Percentiles rank a stretch among this genome's conserved stretches.
Conservation (phyloP, 371 early-diverging fungal genomes). For the Circinella umbellata region DNA sequence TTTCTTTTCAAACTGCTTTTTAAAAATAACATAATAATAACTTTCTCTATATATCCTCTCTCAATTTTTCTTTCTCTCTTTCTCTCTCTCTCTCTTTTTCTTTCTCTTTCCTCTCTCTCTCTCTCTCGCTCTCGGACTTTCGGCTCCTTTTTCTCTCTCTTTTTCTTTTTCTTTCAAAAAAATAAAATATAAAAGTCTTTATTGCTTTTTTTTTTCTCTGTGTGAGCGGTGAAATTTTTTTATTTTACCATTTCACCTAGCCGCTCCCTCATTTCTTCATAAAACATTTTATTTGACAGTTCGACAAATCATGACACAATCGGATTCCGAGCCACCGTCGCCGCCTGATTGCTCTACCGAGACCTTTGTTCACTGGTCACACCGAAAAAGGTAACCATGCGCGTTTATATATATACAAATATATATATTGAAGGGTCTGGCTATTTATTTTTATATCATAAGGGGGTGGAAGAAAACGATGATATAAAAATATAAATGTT, state of each 20-base stretch:
- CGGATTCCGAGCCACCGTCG: slow-evolving; percentile 20
- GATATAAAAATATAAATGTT: not conserved
- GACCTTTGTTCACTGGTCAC: not conserved
- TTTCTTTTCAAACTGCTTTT: not conserved
- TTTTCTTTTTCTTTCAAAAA: not conserved
- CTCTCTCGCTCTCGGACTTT: slow-evolving; percentile 1
- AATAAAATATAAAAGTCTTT: too few relatives aligned
- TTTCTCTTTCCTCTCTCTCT: slow-evolving; percentile 7
- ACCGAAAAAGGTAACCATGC: slow-evolving; percentile 21
- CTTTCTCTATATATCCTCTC: slow-evolving; percentile 11
- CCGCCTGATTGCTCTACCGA: slow-evolving; percentile 11
- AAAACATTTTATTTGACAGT: not conserved
- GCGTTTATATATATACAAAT: slow-evolving; percentile 3
- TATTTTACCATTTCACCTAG: not conserved
- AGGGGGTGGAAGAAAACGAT: not conserved
- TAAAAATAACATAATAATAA: not conserved
- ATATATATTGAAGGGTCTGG: too few relatives aligned
- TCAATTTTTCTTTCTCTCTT: slow-evolving; percentile 9
- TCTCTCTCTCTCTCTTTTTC: not conserved
- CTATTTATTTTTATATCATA: not conserved
- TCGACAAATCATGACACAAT: slow-evolving; percentile 17
- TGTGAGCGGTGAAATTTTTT: too few relatives aligned
- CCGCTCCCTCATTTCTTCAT: not conserved
- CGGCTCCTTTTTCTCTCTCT: slow-evolving; percentile 4
- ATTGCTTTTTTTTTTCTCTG: too few relatives aligned